A percentile compares a stretch with the other conserved stretches of the same genome.
Evolutionary conservation across 2,329 filamentous ascomycete genomes (phyloP).

Genomic region (Cladophialophora psammophila): DNA sequence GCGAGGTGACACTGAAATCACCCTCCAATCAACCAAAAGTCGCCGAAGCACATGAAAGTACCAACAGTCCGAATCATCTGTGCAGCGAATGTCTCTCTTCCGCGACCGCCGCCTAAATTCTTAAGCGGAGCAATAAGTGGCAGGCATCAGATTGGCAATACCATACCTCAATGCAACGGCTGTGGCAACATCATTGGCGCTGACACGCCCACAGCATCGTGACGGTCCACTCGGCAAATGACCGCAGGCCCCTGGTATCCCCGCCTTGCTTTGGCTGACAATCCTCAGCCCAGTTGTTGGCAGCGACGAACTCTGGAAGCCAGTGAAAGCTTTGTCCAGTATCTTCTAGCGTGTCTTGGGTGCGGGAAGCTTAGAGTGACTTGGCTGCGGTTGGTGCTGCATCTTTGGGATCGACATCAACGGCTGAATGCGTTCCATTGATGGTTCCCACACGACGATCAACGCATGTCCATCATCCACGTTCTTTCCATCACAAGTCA

Average conservation of each 20-base stretch:
- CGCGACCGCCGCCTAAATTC: conserved; percentile 1
- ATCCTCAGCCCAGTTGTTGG: conserved; percentile 1
- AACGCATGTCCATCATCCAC: conserved; percentile 11
- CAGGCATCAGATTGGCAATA: background rate
- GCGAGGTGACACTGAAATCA: background rate
- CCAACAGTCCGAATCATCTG: background rate
- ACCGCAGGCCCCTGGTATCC: background rate
- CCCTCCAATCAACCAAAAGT: background rate
- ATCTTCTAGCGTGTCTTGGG: conserved; percentile 22
- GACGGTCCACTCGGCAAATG: conserved; percentile 7
- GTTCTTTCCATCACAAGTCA: conserved; percentile 2
- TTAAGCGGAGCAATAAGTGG: background rate
- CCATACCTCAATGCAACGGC: background rate
- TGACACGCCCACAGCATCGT: background rate
- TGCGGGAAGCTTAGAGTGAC: conserved; percentile 16
- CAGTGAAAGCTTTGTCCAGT: conserved; percentile 2
- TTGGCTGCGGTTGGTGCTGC: background rate
- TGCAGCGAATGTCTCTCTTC: background rate
- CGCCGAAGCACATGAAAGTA: background rate
- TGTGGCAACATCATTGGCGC: background rate
- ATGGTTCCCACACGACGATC: conserved; percentile 1
- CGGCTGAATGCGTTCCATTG: conserved; percentile 1
- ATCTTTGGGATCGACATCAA: conserved; percentile 12
- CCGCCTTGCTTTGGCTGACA: conserved; percentile 16
- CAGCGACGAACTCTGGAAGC: background rate